phyloP scores from a whole-genome alignment of 2,329 filamentous ascomycete genomes.

The Sphaerulina populicola region DNA sequence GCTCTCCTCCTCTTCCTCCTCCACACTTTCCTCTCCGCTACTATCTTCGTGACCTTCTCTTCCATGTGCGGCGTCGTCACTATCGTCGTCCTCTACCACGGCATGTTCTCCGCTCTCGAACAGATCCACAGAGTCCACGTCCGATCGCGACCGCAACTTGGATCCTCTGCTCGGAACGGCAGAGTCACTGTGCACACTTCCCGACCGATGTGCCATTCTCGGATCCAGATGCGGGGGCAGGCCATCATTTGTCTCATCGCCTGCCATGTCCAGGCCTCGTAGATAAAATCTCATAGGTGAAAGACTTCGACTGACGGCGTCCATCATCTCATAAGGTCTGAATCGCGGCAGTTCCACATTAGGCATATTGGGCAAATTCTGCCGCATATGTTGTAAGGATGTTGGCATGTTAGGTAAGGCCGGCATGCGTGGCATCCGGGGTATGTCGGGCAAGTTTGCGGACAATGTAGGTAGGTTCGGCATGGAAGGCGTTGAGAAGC shows the following conservation, averaged over 20 bases:
- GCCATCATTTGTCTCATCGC: not conserved
- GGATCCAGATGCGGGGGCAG: not conserved
- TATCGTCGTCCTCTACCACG: conserved; percentile 29
- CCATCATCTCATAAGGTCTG: conserved; percentile 41
- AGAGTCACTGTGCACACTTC: conserved; percentile 16
- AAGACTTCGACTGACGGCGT: conserved; percentile 39
- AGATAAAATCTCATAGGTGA: conserved; percentile 42
- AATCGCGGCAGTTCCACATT: conserved; percentile 35
- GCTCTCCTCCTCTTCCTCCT: conserved; percentile 1
- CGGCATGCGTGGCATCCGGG: conserved; percentile 26
- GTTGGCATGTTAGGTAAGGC: conserved; percentile 17
- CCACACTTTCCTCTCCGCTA: conserved; percentile 15
- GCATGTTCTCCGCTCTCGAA: conserved; percentile 27
- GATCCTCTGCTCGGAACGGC: conserved; percentile 13
- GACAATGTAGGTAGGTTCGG: conserved; percentile 23
- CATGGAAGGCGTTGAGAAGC: conserved; percentile 28
- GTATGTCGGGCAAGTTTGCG: conserved; percentile 20
- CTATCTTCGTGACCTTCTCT: conserved; percentile 14
- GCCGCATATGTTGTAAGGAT: conserved; percentile 13
- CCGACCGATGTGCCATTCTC: conserved; percentile 3
- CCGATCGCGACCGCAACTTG: conserved; percentile 9
- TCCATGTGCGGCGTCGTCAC: conserved; percentile 23
- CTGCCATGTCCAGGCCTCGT: conserved; percentile 25
- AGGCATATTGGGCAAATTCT: conserved; percentile 19
- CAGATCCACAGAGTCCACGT: conserved; percentile 18